These are phyloP conservation scores for Suillus tomentosus DNA, from an alignment of 768 basidiomycete genomes.

Conservation along the genomic window DNA sequence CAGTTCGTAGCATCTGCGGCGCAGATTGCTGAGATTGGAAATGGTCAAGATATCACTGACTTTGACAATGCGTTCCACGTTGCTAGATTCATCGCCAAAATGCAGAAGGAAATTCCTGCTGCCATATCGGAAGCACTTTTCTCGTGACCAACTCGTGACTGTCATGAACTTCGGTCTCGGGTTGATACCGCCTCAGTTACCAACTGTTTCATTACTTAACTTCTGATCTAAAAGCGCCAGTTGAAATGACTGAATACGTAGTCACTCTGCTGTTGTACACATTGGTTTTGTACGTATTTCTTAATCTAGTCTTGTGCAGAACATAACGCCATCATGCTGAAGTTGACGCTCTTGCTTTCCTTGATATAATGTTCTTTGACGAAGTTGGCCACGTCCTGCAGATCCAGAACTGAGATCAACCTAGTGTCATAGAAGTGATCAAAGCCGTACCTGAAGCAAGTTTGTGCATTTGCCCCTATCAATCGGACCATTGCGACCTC, in stretches of 20 bases:
- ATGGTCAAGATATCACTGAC: conserved; percentile 35
- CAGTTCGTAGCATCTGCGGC: conserved; percentile 33
- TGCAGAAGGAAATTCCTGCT: conserved; percentile 34
- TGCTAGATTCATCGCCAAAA: conserved; percentile 32
- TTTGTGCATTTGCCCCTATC: conserved; percentile 70
- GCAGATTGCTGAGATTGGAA: conserved; percentile 37
- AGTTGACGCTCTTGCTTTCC: conserved; percentile 40
- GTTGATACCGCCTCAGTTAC: not conserved
- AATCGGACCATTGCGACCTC: conserved; percentile 73
- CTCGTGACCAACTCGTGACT: not conserved
- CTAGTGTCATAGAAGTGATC: not conserved
- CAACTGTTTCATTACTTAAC: not conserved
- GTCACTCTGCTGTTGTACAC: not conserved
- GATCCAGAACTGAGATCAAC: conserved; percentile 7
- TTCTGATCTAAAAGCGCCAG: not conserved
- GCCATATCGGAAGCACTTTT: conserved; percentile 34
- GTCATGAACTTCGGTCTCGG: not conserved
- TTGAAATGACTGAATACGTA: not conserved
- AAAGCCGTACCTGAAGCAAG: conserved; percentile 51
- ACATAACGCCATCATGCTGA: conserved; percentile 52
- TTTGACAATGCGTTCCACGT: conserved; percentile 34
- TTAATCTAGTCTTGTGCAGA: conserved; percentile 22
- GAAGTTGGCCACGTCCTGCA: conserved; percentile 48
- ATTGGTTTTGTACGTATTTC: conserved; percentile 1
- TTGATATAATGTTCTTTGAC: conserved; percentile 46